Base-by-base conservation (phyloP, 2,329 filamentous ascomycete species). In the Endoconidiophora polonica region DNA sequence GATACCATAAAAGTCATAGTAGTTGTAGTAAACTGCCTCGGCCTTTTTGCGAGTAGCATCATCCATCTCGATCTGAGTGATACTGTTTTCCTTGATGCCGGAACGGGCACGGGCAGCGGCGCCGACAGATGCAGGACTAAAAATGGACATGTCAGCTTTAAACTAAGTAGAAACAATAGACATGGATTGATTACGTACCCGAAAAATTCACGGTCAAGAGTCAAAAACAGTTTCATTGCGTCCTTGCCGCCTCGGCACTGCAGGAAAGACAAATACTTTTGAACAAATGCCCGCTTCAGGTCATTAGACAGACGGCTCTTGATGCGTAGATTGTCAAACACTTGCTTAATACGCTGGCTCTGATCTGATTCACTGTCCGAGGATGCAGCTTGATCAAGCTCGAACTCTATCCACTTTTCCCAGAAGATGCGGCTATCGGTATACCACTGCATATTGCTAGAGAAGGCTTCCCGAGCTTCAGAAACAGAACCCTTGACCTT, bases 391-490 rank as follows among this genome's bases (percentile, higher is more conserved):
- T 94, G 88, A 51, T 84, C 79, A 45, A 93, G 70, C 67, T 98
- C 91, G 60, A 98, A 94, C 52, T 82, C 71, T 49, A 96, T 74
- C 71, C 87, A 96, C 59, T 77, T 84, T 57, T 79, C 72, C 90
- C 91, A 98, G 70, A 96, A 96, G 41, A 84, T 71, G 33, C 79
- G 76, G 63, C 87, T 94, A 60, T 91, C 85, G 2, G 81, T 72
- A 61, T 93, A 94, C 71, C 79, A 86, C 60, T 87, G 79, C 50
- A 83, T 73, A 58, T 94, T 90, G 64, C 81, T 83, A 54, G 79
- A 68, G 67, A 90, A 96, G 1, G 94, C 77, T 48, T 82, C 76
- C 24, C 91, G 83, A 38, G 88, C 88, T 58, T 90, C 86, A 7
- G 86, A 81, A 0, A 78, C 70, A 0, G 80, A 81, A 14, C 85